These are phyloP conservation scores for Cladosporium sp. DNA, from an alignment of 2,329 filamentous ascomycete species.

Conservation along the genomic window DNA sequence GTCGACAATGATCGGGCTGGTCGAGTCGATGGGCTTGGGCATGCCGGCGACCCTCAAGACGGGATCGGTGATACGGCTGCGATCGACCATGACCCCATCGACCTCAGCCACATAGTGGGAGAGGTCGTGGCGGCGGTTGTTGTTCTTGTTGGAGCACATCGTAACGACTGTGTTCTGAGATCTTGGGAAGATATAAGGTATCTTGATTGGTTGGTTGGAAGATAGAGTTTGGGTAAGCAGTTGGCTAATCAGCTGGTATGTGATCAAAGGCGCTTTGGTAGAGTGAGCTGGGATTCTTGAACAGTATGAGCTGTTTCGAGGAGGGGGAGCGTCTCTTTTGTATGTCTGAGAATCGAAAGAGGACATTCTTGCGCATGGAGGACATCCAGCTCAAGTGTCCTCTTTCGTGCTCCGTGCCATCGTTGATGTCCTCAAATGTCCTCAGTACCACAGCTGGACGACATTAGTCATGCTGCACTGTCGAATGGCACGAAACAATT, in stretches of 20 bases:
- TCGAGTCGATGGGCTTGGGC: background rate
- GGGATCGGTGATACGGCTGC: background rate
- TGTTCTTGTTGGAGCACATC: conserved; percentile 1
- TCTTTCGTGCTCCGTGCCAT: background rate
- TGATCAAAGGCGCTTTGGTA: background rate
- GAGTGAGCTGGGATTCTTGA: no score
- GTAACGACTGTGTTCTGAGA: background rate
- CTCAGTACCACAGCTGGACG: background rate
- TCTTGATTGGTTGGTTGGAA: background rate
- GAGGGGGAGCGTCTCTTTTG: background rate
- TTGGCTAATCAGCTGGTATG: background rate
- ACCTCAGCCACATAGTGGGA: background rate
- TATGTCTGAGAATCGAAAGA: background rate
- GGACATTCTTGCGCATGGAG: background rate
- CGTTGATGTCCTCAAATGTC: background rate
- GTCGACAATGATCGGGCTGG: background rate
- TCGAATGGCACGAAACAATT: no score
- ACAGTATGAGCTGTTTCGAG: background rate
- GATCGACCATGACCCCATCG: background rate
- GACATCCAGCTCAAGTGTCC: background rate
- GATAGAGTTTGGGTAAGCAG: background rate
- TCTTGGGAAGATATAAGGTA: background rate
- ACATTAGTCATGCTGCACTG: background rate
- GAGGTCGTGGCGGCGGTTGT: background rate
- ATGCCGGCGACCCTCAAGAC: background rate